Evolutionary conservation across 805 yeast species (phyloP).

Genomic region (Sugiyamaella marilandica): DNA sequence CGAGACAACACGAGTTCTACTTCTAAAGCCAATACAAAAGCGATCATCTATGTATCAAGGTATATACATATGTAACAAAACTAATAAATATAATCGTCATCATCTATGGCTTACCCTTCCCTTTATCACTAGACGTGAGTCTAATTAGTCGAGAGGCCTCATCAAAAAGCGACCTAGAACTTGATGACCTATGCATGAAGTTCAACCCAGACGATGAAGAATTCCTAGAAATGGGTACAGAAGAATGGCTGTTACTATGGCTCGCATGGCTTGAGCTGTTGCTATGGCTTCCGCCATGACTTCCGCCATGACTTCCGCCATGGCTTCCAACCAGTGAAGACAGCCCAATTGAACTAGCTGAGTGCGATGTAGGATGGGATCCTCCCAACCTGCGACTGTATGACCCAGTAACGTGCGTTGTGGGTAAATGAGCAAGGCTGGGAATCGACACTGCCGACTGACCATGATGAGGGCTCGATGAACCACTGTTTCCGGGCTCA

Average conservation of each 20-base stretch:
- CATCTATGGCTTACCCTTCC: constrained; percentile 1
- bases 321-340: background rate
- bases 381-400: background rate
- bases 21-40: background rate
- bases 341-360: constrained; percentile 2
- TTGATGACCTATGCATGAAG: constrained; percentile 15
- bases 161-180: constrained; percentile 20
- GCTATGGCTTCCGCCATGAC: background rate
- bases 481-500: constrained; percentile 23
- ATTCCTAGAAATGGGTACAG: constrained; percentile 10
- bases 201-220: constrained; percentile 11
- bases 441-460: constrained; percentile 11
- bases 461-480: constrained; percentile 22
- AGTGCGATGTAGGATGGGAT: constrained; percentile 4
- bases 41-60: background rate
- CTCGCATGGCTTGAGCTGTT: background rate
- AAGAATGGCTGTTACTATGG: background rate
- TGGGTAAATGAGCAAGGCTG: constrained; percentile 2
- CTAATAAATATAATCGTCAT: background rate
- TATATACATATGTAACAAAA: background rate
- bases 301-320: background rate
- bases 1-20: too few species aligned
- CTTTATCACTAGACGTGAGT: constrained; percentile 11
- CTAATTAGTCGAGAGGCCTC: constrained; percentile 19
- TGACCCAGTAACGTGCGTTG: background rate